These are phyloP conservation scores for Dacryopinax primogenitus DNA, from an alignment of 768 basidiomycete genomes.

Conservation along the genomic window DNA sequence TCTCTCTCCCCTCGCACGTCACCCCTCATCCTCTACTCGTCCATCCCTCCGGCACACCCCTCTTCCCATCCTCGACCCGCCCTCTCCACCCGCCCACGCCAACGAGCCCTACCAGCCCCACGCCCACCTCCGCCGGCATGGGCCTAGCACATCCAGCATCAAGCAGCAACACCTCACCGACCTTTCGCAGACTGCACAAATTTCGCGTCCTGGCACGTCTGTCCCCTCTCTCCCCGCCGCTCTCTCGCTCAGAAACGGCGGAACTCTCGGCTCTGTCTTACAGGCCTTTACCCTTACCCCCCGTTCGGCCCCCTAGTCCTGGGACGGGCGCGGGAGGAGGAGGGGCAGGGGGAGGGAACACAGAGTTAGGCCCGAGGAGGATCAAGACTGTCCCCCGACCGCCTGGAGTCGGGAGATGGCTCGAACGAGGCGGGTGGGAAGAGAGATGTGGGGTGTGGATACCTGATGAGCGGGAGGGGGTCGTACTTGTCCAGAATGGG, in stretches of 20 bases:
- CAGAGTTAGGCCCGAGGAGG: not conserved
- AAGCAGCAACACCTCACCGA: constrained; percentile 13
- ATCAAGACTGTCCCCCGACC: not conserved
- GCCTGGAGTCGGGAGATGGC: not conserved
- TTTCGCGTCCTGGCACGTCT: not conserved
- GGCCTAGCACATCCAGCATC: too few species aligned
- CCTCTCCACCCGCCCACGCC: constrained; percentile 20
- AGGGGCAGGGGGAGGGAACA: too few species aligned
- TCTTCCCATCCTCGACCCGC: constrained; percentile 17
- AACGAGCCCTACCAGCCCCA: too few species aligned
- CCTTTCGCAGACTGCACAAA: not conserved
- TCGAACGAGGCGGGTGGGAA: not conserved
- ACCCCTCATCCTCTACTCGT: constrained; percentile 12
- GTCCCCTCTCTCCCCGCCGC: not conserved
- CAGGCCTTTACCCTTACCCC: not conserved
- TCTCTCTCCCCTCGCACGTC: constrained; percentile 2
- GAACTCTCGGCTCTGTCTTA: not conserved
- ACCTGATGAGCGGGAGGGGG: not conserved
- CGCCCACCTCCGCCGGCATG: constrained; percentile 20
- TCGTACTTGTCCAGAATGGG: not conserved
- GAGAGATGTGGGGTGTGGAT: not conserved
- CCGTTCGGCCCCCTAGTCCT: not conserved
- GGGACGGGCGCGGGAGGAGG: not conserved
- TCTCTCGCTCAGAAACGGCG: not conserved
- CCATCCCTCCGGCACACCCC: constrained; percentile 13